phyloP scores from a whole-genome alignment of 83 land plant species.

The Thuja plicata region DNA sequence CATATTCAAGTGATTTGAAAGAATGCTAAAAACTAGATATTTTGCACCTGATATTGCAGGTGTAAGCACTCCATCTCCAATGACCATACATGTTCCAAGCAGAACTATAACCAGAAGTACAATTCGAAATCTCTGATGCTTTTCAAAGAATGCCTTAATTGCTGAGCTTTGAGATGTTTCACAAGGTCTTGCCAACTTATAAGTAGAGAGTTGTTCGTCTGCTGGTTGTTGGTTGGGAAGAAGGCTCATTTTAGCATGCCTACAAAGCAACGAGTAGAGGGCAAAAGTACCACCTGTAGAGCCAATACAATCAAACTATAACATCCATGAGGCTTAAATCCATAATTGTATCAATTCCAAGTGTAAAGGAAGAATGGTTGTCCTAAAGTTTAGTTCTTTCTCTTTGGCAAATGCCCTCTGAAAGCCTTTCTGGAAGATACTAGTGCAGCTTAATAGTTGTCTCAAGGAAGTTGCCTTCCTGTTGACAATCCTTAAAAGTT shows the following conservation, averaged over 20 bases:
- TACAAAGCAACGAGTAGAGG: slow-evolving; percentile 15
- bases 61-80: slow-evolving; percentile 26
- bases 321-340: neutral
- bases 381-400: neutral
- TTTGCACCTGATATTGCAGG: slow-evolving; percentile 32
- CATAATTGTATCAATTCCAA: neutral
- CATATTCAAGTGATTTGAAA: slow-evolving; percentile 1
- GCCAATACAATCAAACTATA: neutral
- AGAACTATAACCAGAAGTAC: slow-evolving; percentile 20
- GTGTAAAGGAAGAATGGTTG: neutral
- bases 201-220: slow-evolving; percentile 28
- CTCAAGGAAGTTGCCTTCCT: neutral
- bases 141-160: slow-evolving; percentile 21
- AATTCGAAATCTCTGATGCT: slow-evolving; percentile 24
- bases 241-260: slow-evolving; percentile 28
- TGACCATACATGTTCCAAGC: slow-evolving; percentile 38
- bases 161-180: slow-evolving; percentile 12
- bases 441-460: neutral
- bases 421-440: neutral
- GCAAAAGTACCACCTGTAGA: slow-evolving; percentile 39
- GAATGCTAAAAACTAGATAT: neutral
- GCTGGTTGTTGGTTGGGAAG: slow-evolving; percentile 24
- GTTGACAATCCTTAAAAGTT: neutral
- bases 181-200: slow-evolving; percentile 9
- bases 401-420: neutral